These are phyloP conservation scores for Melampsora allii-populina DNA, from an alignment of 1,284 basidiomycete genomes.

Conservation along the genomic window DNA sequence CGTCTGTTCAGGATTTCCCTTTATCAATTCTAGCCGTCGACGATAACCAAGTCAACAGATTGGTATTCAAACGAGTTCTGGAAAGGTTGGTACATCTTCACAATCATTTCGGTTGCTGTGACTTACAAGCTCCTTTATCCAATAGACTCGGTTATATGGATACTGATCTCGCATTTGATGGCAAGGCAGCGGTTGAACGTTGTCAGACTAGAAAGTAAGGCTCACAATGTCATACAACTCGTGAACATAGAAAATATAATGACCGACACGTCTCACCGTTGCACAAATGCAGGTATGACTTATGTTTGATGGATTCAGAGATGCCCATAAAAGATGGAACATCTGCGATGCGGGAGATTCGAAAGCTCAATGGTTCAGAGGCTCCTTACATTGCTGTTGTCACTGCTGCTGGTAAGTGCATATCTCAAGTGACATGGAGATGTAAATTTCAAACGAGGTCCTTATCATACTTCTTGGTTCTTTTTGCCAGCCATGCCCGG, in stretches of 20 bases:
- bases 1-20: conserved; percentile 45
- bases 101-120: neutral
- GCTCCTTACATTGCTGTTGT: conserved; percentile 9
- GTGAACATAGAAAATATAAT: neutral
- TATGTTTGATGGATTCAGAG: conserved; percentile 53
- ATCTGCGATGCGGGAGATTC: neutral
- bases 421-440: too few relatives aligned
- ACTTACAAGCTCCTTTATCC: conserved; percentile 50
- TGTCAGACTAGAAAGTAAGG: conserved; percentile 50
- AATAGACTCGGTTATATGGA: conserved; percentile 52
- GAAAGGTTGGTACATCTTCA: neutral
- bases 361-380: neutral
- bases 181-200: conserved; percentile 51
- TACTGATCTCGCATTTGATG: conserved; percentile 51
- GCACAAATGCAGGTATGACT: conserved; percentile 43
- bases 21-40: conserved; percentile 53
- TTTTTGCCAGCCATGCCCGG: neutral
- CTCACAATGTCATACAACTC: neutral
- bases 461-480: too few relatives aligned
- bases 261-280: neutral
- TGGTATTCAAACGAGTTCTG: conserved; percentile 37
- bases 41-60: conserved; percentile 52
- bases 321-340: conserved; percentile 49
- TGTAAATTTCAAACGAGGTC: too few relatives aligned
- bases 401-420: neutral